Conservation (phyloP, 2,329 filamentous ascomycete species). For the Fusarium hostae region DNA sequence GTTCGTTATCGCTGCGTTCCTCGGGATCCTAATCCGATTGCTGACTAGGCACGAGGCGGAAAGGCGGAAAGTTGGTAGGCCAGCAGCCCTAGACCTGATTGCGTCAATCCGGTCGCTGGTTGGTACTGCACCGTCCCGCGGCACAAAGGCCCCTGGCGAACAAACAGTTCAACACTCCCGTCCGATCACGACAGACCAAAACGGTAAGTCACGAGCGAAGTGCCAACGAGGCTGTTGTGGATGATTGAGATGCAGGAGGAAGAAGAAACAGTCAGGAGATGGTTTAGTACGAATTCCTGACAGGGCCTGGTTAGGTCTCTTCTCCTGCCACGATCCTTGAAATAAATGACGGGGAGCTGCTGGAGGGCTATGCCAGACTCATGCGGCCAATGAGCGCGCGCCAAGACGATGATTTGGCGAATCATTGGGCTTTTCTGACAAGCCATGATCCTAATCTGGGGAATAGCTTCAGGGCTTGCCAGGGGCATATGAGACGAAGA, state of each 20-base stretch:
- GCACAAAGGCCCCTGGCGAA: slow-evolving; percentile 38
- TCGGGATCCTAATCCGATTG: slow-evolving; percentile 32
- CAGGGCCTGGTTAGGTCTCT: slow-evolving; percentile 5
- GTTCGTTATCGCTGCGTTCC: slow-evolving; percentile 35
- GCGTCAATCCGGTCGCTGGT: slow-evolving; percentile 37
- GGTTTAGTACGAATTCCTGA: slow-evolving; percentile 35
- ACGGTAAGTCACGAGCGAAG: slow-evolving; percentile 26
- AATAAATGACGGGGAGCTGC: slow-evolving; percentile 20
- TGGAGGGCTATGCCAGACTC: slow-evolving; percentile 7
- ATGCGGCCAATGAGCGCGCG: slow-evolving; percentile 20
- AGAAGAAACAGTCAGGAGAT: slow-evolving; percentile 39
- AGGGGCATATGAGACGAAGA: slow-evolving; percentile 9
- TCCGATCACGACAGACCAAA: slow-evolving; percentile 18
- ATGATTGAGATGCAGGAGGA: slow-evolving; percentile 33
- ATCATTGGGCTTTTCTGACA: slow-evolving; percentile 7
- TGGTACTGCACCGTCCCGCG: slow-evolving; percentile 34
- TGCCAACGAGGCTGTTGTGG: slow-evolving; percentile 29
- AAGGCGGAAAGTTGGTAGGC: slow-evolving; percentile 23
- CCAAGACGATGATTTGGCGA: slow-evolving; percentile 2
- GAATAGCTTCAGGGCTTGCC: slow-evolving; percentile 28
- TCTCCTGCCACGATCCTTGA: slow-evolving; percentile 42
- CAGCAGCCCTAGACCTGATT: slow-evolving; percentile 34
- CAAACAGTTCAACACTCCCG: slow-evolving; percentile 14
- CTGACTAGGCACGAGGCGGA: slow-evolving; percentile 36
- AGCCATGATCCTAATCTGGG: slow-evolving; percentile 31